phyloP scores from a whole-genome alignment of 2,329 filamentous ascomycete species.

The Capronia coronata region DNA sequence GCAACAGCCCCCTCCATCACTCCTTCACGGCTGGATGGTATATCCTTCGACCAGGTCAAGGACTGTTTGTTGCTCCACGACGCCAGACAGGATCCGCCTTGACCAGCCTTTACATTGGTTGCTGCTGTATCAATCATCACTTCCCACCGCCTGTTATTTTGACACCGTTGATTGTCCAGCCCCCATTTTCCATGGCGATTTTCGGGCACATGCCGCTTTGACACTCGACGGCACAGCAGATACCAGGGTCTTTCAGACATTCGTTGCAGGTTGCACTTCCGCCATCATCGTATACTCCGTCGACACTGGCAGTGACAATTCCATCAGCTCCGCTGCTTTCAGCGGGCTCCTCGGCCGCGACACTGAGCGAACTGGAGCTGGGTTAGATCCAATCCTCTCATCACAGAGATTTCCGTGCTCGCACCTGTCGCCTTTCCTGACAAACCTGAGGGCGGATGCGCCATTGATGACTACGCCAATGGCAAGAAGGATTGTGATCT shows the following conservation, averaged over 20 bases:
- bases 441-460: conserved; percentile 3
- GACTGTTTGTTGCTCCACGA: neutral
- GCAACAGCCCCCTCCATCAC: neutral
- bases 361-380: neutral
- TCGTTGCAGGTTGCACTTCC: conserved; percentile 13
- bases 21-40: neutral
- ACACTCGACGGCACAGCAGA: conserved; percentile 13
- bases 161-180: conserved; percentile 4
- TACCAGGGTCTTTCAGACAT: conserved; percentile 11
- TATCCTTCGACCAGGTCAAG: neutral
- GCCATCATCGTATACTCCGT: neutral
- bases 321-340: neutral
- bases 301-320: neutral
- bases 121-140: neutral
- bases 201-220: conserved; percentile 9
- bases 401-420: neutral
- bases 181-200: conserved; percentile 9
- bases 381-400: neutral
- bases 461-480: conserved; percentile 7
- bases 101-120: no score
- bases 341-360: neutral
- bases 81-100: no score
- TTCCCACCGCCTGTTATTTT: conserved; percentile 8
- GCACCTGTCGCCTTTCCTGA: conserved; percentile 6
- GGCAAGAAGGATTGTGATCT: conserved; percentile 4